Evolutionary conservation across 192 early-diverging fungal genomes (phyloP), one percentile per base, ranked within the genome.

Genomic region (Coemansia sp.): DNA sequence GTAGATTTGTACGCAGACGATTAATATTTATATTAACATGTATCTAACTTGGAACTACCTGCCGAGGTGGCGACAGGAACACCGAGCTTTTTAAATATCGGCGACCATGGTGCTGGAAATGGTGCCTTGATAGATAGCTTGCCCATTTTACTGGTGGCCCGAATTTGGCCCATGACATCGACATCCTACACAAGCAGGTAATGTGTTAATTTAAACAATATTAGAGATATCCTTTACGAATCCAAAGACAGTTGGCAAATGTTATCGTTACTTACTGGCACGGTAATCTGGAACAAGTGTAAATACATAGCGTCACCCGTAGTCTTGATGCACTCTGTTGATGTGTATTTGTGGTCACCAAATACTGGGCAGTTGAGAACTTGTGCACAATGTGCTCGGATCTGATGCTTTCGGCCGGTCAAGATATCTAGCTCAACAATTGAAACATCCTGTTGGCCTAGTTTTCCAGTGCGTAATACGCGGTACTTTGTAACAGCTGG

Each of bases 371-470:
- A 73, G 2, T 65, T 56, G 1, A 80, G 69, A 9, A 71, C 69
- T 12, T 71, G 60, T 10, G 77, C 64, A 50, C 71, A 74, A 40
- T 80, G 77, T 9, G 60, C 77, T 11, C 77, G 70, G 15, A 80
- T 69, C 59, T 80, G 77, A 40, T 80, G 77, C 43, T 80, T 80
- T 9, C 77, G 20, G 37, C 77, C 77, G 2, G 77, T 80, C 32
- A 70, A 8, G 16, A 76, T 70, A 32, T 67, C 65, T 11, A 76
- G 24, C 30, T 67, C 69, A 0, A 76, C 60, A 0, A 76, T 43
- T 4, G 64, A 18, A 3, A 76, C 55, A 8, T 53, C 38, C 32
- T 35, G 24, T 1, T 15, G 44, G 6, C 40, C 39, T 30, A 66
- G 50, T 22, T 18, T 37, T 18, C 74, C 74, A 3, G 64, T 67